Percentiles rank a stretch among this genome's conserved stretches.
Conservation (phyloP, 306 rosid genomes). For the Prunus mira region DNA sequence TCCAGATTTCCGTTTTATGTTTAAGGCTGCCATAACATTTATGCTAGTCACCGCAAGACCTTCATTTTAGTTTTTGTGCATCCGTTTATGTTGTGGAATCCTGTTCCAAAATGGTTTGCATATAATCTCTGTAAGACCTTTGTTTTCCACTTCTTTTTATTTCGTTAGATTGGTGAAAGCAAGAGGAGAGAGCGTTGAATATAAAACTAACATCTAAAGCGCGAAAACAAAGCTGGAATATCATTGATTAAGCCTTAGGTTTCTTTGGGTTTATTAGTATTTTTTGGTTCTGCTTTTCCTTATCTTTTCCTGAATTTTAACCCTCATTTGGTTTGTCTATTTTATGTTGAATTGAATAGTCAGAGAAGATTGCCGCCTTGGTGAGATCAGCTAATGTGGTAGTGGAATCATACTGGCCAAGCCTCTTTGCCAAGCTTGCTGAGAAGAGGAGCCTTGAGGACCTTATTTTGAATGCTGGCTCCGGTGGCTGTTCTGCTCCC, state of each 20-base stretch:
- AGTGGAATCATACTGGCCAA: constrained; percentile 71
- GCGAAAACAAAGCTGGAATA: not conserved
- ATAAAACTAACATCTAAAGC: too few species aligned
- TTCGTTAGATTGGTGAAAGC: not conserved
- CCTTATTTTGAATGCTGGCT: constrained; percentile 50
- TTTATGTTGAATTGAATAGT: constrained; percentile 18
- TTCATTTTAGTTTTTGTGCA: too few species aligned
- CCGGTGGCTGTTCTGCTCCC: constrained; percentile 47
- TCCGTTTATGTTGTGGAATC: not conserved
- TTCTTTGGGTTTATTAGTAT: not conserved
- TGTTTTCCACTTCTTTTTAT: not conserved
- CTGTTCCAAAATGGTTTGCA: not conserved
- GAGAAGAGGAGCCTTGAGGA: constrained; percentile 61
- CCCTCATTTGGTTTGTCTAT: not conserved
- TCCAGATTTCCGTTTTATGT: not conserved
- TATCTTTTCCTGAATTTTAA: not conserved
- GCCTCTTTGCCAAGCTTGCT: constrained; percentile 64
- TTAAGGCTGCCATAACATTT: not conserved
- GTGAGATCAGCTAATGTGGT: constrained; percentile 51
- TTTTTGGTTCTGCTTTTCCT: not conserved
- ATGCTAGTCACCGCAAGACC: too few species aligned
- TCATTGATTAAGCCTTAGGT: not conserved
- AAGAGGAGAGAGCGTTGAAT: too few species aligned
- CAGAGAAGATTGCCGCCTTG: constrained; percentile 60
- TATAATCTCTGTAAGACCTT: not conserved